Conservation (phyloP, 495 filamentous ascomycete genomes). For the Cryomyces minteri region DNA sequence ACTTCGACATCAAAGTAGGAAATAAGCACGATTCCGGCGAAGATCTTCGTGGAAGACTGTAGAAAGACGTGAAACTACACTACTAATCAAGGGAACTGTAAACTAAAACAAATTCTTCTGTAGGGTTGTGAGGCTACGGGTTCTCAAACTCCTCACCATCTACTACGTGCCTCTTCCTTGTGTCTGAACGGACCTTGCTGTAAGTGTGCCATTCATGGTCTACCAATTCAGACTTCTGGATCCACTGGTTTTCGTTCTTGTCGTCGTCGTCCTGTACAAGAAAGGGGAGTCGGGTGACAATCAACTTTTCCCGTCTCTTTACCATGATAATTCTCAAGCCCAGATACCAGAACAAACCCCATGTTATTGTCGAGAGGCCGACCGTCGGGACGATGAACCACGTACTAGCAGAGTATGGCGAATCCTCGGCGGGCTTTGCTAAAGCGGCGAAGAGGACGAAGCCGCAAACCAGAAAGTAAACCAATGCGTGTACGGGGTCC, state of each 20-base stretch:
- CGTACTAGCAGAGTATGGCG: constrained; percentile 3
- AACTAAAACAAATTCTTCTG: too few species aligned
- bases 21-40: too few species aligned
- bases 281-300: constrained; percentile 5
- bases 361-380: constrained; percentile 1
- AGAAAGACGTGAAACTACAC: too few species aligned
- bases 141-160: too few species aligned
- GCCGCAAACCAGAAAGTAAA: constrained; percentile 7
- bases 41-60: too few species aligned
- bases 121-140: too few species aligned
- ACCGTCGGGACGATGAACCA: constrained; percentile 16
- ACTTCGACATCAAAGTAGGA: too few species aligned
- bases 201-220: constrained; percentile 8
- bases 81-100: too few species aligned
- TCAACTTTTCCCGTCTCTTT: constrained; percentile 2
- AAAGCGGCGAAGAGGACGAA: constrained; percentile 7
- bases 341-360: constrained; percentile 4
- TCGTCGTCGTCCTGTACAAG: constrained; percentile 7
- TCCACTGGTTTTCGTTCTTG: constrained; percentile 5
- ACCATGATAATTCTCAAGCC: constrained; percentile 2
- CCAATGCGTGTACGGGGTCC: constrained; percentile 10
- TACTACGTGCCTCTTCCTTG: too few species aligned
- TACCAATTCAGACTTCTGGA: constrained; percentile 9
- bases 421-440: constrained; percentile 1
- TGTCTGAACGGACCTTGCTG: too few species aligned